Conservation (phyloP, 2,329 filamentous ascomycete species). For the Shiraia sp. region DNA sequence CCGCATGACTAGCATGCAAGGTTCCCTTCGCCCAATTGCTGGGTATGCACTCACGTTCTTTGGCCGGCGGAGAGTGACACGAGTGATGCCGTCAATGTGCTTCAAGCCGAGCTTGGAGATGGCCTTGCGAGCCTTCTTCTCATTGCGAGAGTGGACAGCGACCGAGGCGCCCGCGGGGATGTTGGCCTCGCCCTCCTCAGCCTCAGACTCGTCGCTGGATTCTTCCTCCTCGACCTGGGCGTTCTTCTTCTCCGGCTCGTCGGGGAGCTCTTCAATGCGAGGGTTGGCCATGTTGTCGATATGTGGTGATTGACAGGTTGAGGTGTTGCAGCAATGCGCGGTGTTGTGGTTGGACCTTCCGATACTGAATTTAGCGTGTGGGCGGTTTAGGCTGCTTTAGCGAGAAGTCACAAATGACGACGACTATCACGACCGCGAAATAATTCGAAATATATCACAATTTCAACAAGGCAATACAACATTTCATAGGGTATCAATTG, state of each 20-base stretch:
- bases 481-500: slow-evolving; percentile 39
- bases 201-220: slow-evolving; percentile 75
- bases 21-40: slow-evolving; percentile 19
- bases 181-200: slow-evolving; percentile 69
- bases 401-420: slow-evolving; percentile 17
- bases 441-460: too few relatives aligned
- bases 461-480: slow-evolving; percentile 3
- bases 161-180: slow-evolving; percentile 85
- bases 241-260: slow-evolving; percentile 79
- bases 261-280: slow-evolving; percentile 95
- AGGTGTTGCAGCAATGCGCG: slow-evolving; percentile 17
- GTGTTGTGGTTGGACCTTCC: slow-evolving; percentile 18
- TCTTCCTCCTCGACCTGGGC: slow-evolving; percentile 74
- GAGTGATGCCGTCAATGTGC: slow-evolving; percentile 95
- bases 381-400: slow-evolving; percentile 29
- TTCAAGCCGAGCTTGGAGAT: slow-evolving; percentile 98
- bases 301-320: slow-evolving; percentile 26
- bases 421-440: slow-evolving; percentile 6
- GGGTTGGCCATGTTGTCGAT: slow-evolving; percentile 86
- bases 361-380: slow-evolving; percentile 29
- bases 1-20: slow-evolving; percentile 9
- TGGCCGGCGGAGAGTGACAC: slow-evolving; percentile 94
- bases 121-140: slow-evolving; percentile 99
- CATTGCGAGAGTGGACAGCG: slow-evolving; percentile 96
- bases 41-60: slow-evolving; percentile 84